These are phyloP conservation scores for Polygonum aviculare DNA, from an alignment of 148 eudicot genomes.

Conservation along the genomic window DNA sequence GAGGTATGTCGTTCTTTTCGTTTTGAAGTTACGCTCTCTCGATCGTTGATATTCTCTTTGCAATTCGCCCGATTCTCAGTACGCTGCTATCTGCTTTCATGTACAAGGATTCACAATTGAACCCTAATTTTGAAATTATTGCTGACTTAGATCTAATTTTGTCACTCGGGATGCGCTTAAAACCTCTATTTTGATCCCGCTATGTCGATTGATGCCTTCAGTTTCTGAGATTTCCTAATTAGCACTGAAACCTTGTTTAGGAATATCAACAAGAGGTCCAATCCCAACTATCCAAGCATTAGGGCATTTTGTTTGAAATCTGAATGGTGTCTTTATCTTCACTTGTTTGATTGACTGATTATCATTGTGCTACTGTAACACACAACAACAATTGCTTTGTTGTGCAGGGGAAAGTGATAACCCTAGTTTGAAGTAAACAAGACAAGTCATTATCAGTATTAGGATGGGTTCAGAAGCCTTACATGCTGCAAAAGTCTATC, in stretches of 20 bases:
- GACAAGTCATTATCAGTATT: not conserved
- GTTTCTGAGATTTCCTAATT: not conserved
- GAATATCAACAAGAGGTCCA: not conserved
- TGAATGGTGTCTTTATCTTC: not conserved
- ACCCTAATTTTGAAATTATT: not conserved
- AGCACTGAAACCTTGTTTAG: not conserved
- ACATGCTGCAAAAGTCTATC: conserved; percentile 45
- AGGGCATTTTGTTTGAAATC: not conserved
- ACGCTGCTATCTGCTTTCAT: too few species aligned
- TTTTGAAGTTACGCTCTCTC: too few species aligned
- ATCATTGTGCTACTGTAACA: not conserved
- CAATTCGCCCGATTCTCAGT: too few species aligned
- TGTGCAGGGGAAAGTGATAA: conserved; percentile 10
- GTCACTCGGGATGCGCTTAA: not conserved
- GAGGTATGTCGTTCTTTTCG: too few species aligned
- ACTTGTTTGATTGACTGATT: not conserved
- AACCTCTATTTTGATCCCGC: not conserved
- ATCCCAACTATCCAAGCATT: not conserved
- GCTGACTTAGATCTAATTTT: not conserved
- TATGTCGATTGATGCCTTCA: not conserved
- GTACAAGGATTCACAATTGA: not conserved
- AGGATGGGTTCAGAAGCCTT: conserved; percentile 55
- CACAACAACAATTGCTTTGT: not conserved
- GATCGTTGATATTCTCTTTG: too few species aligned
- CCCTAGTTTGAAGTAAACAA: not conserved